These are phyloP conservation scores for Tuber calosporum DNA, from an alignment of 495 filamentous ascomycete species.

Conservation along the genomic window DNA sequence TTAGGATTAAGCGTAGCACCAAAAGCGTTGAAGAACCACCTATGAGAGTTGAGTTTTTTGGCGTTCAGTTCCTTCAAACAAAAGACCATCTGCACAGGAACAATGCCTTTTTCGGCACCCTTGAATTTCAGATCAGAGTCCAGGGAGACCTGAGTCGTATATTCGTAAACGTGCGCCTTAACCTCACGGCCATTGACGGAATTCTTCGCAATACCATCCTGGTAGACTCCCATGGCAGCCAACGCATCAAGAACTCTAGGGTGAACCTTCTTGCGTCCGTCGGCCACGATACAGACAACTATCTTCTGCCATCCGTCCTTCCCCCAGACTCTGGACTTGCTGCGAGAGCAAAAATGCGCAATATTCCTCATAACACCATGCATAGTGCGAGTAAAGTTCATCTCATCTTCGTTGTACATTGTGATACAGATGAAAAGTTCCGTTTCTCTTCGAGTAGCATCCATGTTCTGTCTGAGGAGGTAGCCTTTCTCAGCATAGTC, in stretches of 20 bases:
- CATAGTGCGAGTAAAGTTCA: conserved; percentile 94
- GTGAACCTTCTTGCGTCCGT: conserved; percentile 90
- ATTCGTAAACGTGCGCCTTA: conserved; percentile 93
- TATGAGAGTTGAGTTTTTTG: conserved; percentile 96
- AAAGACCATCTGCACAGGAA: conserved; percentile 98
- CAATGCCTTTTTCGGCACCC: conserved; percentile 96
- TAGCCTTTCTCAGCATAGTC: conserved; percentile 84
- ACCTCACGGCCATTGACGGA: conserved; percentile 65
- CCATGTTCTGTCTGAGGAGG: conserved; percentile 92
- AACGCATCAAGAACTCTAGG: conserved; percentile 90
- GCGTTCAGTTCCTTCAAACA: conserved; percentile 97
- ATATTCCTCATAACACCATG: conserved; percentile 99
- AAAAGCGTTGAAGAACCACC: conserved; percentile 99
- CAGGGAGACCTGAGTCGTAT: conserved; percentile 94
- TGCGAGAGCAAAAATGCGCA: conserved; percentile 85
- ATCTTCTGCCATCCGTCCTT: conserved; percentile 99
- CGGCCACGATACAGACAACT: conserved; percentile 90
- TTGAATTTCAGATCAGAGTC: conserved; percentile 96
- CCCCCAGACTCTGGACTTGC: conserved; percentile 91
- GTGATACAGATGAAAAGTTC: conserved; percentile 97
- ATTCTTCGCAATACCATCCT: conserved; percentile 98
- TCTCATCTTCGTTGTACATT: conserved; percentile 99
- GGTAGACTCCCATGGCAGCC: conserved; percentile 96
- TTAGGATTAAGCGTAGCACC: conserved; percentile 88
- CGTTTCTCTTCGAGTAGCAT: conserved; percentile 78